Percentiles rank a stretch among this genome's conserved stretches.
Conservation (phyloP, 2,329 filamentous ascomycete genomes). For the Trichoderma lentiforme region DNA sequence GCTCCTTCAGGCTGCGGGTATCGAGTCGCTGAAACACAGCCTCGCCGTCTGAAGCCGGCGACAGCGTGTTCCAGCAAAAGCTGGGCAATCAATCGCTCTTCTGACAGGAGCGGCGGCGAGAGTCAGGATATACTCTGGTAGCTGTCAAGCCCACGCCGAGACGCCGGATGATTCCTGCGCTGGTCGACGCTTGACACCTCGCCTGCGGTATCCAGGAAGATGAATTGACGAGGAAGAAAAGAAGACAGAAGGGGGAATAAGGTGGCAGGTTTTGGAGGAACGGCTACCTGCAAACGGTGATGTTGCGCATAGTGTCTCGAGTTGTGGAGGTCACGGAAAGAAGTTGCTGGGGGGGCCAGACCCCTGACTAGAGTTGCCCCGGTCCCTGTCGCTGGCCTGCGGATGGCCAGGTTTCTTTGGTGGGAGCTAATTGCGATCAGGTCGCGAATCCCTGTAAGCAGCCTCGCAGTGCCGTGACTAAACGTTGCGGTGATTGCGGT, state of each 20-base stretch:
- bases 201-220: constrained; percentile 7
- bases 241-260: constrained; percentile 4
- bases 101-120: not conserved
- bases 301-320: constrained; percentile 21
- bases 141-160: constrained; percentile 9
- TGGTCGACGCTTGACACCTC: constrained; percentile 14
- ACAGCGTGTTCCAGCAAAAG: not conserved
- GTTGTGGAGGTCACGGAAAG: constrained; percentile 18
- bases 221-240: constrained; percentile 3
- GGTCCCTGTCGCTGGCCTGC: constrained; percentile 6
- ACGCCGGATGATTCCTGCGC: constrained; percentile 7
- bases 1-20: not conserved
- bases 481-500: constrained; percentile 19
- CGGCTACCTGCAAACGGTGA: constrained; percentile 18
- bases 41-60: constrained; percentile 3
- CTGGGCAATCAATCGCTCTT: not conserved
- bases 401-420: constrained; percentile 15
- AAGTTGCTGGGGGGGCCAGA: constrained; percentile 9
- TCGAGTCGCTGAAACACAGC: constrained; percentile 2
- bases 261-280: constrained; percentile 16
- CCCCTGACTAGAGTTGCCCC: constrained; percentile 16
- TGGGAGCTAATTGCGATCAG: constrained; percentile 18
- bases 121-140: not conserved
- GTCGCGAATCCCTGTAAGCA: constrained; percentile 16
- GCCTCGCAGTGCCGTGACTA: constrained; percentile 14